phyloP scores from a whole-genome alignment of 2,329 filamentous ascomycete species.

The Calonectria pauciramosa region DNA sequence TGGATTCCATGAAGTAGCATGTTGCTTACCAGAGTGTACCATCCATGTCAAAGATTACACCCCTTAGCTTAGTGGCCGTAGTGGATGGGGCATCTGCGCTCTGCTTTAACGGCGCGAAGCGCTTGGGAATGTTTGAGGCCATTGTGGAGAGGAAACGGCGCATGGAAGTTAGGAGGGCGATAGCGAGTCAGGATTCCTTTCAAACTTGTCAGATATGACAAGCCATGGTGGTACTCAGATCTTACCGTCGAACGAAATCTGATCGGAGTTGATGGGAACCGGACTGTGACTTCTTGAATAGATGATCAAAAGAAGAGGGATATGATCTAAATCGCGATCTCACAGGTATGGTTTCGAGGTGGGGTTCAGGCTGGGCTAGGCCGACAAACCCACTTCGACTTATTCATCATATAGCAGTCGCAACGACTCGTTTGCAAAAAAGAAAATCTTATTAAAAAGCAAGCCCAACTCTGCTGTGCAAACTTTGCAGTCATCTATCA shows the following conservation, averaged over 20 bases:
- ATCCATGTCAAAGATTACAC: conserved; percentile 91
- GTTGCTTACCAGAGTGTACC: conserved; percentile 86
- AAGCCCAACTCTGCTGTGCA: background rate
- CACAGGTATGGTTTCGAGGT: background rate
- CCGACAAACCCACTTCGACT: background rate
- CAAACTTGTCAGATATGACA: background rate
- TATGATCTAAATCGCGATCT: background rate
- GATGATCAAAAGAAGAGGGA: background rate
- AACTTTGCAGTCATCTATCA: background rate
- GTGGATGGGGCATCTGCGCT: conserved; percentile 46
- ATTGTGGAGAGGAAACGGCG: conserved; percentile 57
- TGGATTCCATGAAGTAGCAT: background rate
- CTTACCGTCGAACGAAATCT: background rate
- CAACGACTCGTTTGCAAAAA: background rate
- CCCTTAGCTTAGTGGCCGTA: conserved; percentile 63
- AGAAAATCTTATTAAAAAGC: background rate
- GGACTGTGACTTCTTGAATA: background rate
- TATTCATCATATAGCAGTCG: background rate
- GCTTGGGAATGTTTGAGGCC: conserved; percentile 56
- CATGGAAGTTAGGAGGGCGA: conserved; percentile 30
- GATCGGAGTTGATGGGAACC: background rate
- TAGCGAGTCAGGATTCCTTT: background rate
- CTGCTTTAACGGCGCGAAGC: conserved; percentile 69
- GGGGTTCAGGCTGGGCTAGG: background rate
- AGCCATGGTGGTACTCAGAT: background rate